phyloP scores from a whole-genome alignment of 805 yeast species.

The Ogataea degrootiae region DNA sequence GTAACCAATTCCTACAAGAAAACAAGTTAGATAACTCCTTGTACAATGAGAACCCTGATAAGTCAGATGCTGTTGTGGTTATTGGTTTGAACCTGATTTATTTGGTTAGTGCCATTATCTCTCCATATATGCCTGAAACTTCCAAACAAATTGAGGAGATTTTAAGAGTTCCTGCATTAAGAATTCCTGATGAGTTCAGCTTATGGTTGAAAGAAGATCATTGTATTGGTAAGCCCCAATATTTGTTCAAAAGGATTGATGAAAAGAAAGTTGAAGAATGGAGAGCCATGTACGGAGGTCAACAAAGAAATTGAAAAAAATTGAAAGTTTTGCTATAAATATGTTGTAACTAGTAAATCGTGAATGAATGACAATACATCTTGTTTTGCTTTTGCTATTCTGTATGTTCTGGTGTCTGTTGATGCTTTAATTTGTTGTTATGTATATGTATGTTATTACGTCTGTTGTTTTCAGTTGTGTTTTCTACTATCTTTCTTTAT shows the following conservation, averaged over 20 bases:
- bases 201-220: slow-evolving; percentile 73
- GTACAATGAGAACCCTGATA: slow-evolving; percentile 68
- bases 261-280: slow-evolving; percentile 82
- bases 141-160: slow-evolving; percentile 65
- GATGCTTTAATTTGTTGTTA: no score
- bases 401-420: no score
- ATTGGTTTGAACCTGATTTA: slow-evolving; percentile 87
- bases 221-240: slow-evolving; percentile 84
- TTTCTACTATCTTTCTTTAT: no score
- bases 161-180: slow-evolving; percentile 75
- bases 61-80: slow-evolving; percentile 88
- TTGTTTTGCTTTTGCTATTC: no score
- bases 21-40: slow-evolving; percentile 89
- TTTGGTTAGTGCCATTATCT: slow-evolving; percentile 72
- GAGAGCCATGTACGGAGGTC: slow-evolving; percentile 84
- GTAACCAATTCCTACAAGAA: slow-evolving; percentile 93
- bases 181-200: slow-evolving; percentile 72
- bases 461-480: no score
- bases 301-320: slow-evolving; percentile 34
- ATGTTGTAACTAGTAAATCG: no score
- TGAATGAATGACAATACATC: no score
- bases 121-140: slow-evolving; percentile 90
- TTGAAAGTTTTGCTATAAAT: neutral
- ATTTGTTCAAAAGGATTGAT: slow-evolving; percentile 88
- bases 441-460: no score